Conservation (phyloP, 345 rosid genomes). For the Corchorus capsularis region DNA sequence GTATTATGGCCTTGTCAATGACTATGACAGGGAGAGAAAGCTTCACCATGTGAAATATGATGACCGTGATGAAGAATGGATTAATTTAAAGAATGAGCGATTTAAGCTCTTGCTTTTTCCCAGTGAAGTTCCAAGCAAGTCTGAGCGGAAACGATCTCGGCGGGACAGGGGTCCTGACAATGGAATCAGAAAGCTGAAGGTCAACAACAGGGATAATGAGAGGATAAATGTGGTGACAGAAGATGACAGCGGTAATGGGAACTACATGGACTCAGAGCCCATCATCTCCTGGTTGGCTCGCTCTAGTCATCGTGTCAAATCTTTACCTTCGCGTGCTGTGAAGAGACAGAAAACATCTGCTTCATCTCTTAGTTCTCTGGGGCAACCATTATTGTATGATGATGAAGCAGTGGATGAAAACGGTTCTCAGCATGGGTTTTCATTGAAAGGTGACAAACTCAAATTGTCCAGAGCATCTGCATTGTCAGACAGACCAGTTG, state of each 20-base stretch:
- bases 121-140: constrained; percentile 68
- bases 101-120: constrained; percentile 85
- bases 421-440: constrained; percentile 34
- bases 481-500: constrained; percentile 34
- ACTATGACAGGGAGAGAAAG: constrained; percentile 67
- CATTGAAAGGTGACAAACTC: constrained; percentile 26
- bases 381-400: constrained; percentile 24
- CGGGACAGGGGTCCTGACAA: constrained; percentile 38
- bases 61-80: constrained; percentile 99
- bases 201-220: constrained; percentile 38
- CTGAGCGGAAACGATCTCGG: constrained; percentile 43
- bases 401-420: constrained; percentile 34
- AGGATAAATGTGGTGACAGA: constrained; percentile 41
- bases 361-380: constrained; percentile 12
- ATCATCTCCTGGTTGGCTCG: constrained; percentile 91
- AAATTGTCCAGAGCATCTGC: constrained; percentile 37
- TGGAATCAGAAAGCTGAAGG: constrained; percentile 39
- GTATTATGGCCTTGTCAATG: constrained; percentile 83
- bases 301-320: constrained; percentile 53
- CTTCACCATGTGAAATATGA: constrained; percentile 94
- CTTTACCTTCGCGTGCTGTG: constrained; percentile 50
- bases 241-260: constrained; percentile 54
- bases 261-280: constrained; percentile 78
- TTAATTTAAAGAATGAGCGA: constrained; percentile 75
- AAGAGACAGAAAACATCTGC: constrained; percentile 55